These are phyloP conservation scores for Picochlorum sp. DNA, from an alignment of 139 green algal species.

Conservation along the genomic window DNA sequence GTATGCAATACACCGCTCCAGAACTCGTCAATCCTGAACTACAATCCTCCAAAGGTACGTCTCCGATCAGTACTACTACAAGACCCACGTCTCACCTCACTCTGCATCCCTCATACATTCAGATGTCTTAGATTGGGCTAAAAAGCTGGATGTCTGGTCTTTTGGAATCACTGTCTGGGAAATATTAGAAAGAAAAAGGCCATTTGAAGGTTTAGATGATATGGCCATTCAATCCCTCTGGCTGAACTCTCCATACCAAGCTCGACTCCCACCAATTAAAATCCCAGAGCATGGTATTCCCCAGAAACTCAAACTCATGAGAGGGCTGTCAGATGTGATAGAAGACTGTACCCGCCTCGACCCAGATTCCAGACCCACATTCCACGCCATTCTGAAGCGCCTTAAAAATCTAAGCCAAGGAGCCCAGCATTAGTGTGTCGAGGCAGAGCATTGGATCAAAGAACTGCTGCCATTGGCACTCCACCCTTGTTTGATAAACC, in stretches of 20 bases:
- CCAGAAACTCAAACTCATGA: conserved; percentile 7
- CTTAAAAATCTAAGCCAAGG: not conserved
- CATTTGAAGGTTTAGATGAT: conserved; percentile 29
- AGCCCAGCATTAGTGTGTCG: too few species aligned
- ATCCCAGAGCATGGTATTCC: conserved; percentile 9
- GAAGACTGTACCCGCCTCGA: conserved; percentile 23
- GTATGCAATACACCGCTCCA: conserved; percentile 29
- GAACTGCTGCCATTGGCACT: too few species aligned
- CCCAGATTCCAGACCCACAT: conserved; percentile 20
- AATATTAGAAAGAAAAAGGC: conserved; percentile 34
- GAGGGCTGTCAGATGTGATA: conserved; percentile 14
- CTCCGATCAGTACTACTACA: too few species aligned
- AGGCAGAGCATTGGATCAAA: too few species aligned
- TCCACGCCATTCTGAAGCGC: conserved; percentile 17
- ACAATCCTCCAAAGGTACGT: not conserved
- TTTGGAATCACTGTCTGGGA: conserved; percentile 34
- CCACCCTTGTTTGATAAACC: too few species aligned
- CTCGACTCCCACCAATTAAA: conserved; percentile 16
- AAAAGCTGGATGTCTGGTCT: conserved; percentile 28
- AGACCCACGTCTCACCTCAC: not conserved
- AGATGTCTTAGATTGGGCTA: not conserved
- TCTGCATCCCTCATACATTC: not conserved
- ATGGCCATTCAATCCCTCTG: conserved; percentile 35
- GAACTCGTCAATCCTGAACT: conserved; percentile 32
- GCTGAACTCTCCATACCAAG: conserved; percentile 21